These are phyloP conservation scores for Corynascus novoguineensis DNA, from an alignment of 495 filamentous ascomycete genomes.

Conservation along the genomic window DNA sequence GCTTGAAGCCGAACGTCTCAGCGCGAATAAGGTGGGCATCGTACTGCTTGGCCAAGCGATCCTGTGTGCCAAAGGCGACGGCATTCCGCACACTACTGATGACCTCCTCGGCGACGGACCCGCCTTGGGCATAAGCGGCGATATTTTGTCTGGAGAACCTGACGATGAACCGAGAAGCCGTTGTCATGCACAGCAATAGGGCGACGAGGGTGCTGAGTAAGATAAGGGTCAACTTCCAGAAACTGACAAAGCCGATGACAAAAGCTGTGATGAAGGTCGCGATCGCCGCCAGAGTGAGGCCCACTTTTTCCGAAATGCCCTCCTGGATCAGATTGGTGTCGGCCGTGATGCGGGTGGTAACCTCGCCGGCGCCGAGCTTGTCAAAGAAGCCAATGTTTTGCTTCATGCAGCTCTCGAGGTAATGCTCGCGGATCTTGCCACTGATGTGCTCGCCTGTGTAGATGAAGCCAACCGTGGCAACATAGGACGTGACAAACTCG, in stretches of 20 bases:
- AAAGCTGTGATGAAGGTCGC: constrained; percentile 85
- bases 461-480: constrained; percentile 82
- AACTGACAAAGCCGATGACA: constrained; percentile 79
- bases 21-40: constrained; percentile 66
- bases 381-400: constrained; percentile 95
- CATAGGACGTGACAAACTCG: constrained; percentile 76
- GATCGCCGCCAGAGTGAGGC: constrained; percentile 64
- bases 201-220: constrained; percentile 71
- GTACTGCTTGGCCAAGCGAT: constrained; percentile 80
- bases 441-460: constrained; percentile 89
- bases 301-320: constrained; percentile 81
- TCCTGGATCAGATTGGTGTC: constrained; percentile 88
- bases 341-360: constrained; percentile 86
- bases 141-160: constrained; percentile 74
- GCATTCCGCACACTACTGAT: constrained; percentile 90
- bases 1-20: constrained; percentile 70
- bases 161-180: constrained; percentile 64
- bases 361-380: constrained; percentile 83
- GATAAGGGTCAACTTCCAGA: constrained; percentile 79
- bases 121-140: constrained; percentile 73
- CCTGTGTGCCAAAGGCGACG: constrained; percentile 88
- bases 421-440: constrained; percentile 77
- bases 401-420: constrained; percentile 73
- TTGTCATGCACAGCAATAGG: constrained; percentile 68
- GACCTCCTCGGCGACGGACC: constrained; percentile 89